Evolutionary conservation across 2,329 filamentous ascomycete genomes (phyloP), one percentile per base, ranked within the genome.

Genomic region (Aspergillus sp.): DNA sequence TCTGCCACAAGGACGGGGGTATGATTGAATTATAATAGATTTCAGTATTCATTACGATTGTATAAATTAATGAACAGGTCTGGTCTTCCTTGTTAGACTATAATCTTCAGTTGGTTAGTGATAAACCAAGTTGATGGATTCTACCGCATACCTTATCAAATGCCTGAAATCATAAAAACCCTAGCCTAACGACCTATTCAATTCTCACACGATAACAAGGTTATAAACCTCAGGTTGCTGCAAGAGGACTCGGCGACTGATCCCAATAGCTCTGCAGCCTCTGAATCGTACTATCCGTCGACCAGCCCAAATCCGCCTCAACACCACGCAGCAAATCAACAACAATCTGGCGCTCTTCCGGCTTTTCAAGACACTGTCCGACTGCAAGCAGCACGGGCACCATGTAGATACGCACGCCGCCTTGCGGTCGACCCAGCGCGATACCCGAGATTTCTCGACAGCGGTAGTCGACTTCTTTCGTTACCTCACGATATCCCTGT

Each of bases 271-370:
- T 46, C 40, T 66, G 54, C 41, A 82, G 61, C 50, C 77, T 72
- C 48, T 70, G 61, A 29, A 78, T 68, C 26, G 77, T 69, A 55
- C 79, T 77, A 43, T 77, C 68, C 29, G 79, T 82, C 10, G 76
- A 74, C 72, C 77, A 82, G 0, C 81, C 81, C 33, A 80, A 68
- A 55, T 84, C 81, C 27, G 64, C 69, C 56, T 84, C 78, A n/a
- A 84, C 73, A 1, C 73, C 77, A 11, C 70, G 67, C 12, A 85
- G 60, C 29, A 83, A 59, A 34, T 74, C 69, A 9, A 82, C 52
- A 4, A 84, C 70, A 2, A 79, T 70, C 28, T 73, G 62, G 12
- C 77, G 73, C 59, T 81, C 79, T 10, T 67, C 67, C 2, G 62
- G 59, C 33, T 74, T 70, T 26, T 73, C 75, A 11, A 82, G 59